These are phyloP conservation scores for Tieghemostelium lacteum DNA, from an alignment of 78 protist species.

Conservation along the genomic window DNA sequence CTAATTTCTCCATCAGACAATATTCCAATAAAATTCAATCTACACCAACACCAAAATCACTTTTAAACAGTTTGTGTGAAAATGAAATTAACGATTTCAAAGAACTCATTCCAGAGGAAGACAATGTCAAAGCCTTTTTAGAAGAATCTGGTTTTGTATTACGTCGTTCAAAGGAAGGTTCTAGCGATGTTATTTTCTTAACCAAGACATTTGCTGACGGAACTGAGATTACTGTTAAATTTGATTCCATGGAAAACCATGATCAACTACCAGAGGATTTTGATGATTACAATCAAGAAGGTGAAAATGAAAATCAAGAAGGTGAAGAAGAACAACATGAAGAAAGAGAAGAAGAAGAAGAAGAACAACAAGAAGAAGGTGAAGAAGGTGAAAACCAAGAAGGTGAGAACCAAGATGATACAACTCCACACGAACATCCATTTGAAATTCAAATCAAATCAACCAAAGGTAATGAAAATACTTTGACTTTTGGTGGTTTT, in stretches of 20 bases:
- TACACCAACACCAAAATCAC: conserved; percentile 61
- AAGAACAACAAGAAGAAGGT: conserved; percentile 26
- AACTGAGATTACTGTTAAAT: conserved; percentile 13
- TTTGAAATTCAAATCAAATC: conserved; percentile 40
- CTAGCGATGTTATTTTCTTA: conserved; percentile 15
- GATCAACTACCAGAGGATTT: conserved; percentile 26
- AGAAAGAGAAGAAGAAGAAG: conserved; percentile 39
- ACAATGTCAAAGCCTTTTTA: conserved; percentile 15
- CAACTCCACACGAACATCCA: conserved; percentile 63
- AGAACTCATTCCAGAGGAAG: conserved; percentile 7
- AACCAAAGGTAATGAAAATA: conserved; percentile 16
- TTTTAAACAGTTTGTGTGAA: conserved; percentile 25
- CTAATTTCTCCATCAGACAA: conserved; percentile 12
- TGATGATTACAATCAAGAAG: background rate
- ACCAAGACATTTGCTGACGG: conserved; percentile 51
- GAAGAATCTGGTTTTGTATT: conserved; percentile 64
- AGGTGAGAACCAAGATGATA: conserved; percentile 10
- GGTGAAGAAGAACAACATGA: conserved; percentile 24
- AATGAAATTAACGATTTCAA: conserved; percentile 66
- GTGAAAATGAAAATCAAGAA: background rate
- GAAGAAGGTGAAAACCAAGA: conserved; percentile 19
- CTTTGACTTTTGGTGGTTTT: conserved; percentile 68
- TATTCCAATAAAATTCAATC: conserved; percentile 29
- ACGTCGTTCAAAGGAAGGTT: conserved; percentile 19
- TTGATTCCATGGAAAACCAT: conserved; percentile 37